Conservation (phyloP, 768 basidiomycete genomes). For the Strobilomyces echinocephalus region DNA sequence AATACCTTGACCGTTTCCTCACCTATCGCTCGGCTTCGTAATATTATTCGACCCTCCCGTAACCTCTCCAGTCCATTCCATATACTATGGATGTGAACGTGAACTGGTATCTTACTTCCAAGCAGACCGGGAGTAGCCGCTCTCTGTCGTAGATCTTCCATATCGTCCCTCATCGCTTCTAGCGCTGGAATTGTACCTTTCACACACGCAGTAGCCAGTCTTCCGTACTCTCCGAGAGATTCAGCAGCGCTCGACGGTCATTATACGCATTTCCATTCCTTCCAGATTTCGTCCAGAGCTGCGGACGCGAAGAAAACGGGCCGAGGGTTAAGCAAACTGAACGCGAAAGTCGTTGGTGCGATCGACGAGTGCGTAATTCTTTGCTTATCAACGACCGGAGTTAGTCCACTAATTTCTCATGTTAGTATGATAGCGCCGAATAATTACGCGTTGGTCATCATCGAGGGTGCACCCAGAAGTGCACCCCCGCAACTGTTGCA, state of each 20-base stretch:
- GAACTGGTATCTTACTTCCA: slow-evolving; percentile 54
- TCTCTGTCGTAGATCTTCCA: slow-evolving; percentile 71
- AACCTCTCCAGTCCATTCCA: slow-evolving; percentile 51
- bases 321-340: slow-evolving; percentile 28
- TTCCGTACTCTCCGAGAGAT: slow-evolving; percentile 52
- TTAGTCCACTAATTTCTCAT: slow-evolving; percentile 1
- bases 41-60: slow-evolving; percentile 50
- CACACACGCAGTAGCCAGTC: slow-evolving; percentile 60
- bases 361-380: too few species aligned
- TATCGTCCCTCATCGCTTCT: slow-evolving; percentile 61
- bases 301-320: slow-evolving; percentile 58
- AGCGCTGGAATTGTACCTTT: slow-evolving; percentile 58
- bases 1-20: slow-evolving; percentile 29
- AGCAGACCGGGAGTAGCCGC: slow-evolving; percentile 64
- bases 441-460: slow-evolving; percentile 54
- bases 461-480: slow-evolving; percentile 5
- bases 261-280: slow-evolving; percentile 55
- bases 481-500: slow-evolving; percentile 31
- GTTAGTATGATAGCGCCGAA: slow-evolving; percentile 69
- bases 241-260: slow-evolving; percentile 49
- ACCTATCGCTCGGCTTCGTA: slow-evolving; percentile 46
- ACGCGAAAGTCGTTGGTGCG: too few species aligned
- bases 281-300: slow-evolving; percentile 30
- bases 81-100: slow-evolving; percentile 76
- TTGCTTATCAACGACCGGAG: neutral